Evolutionary conservation across 1,284 basidiomycete species (phyloP), one percentile per base, ranked within the genome.

Genomic region (Takashimella koratensis): DNA sequence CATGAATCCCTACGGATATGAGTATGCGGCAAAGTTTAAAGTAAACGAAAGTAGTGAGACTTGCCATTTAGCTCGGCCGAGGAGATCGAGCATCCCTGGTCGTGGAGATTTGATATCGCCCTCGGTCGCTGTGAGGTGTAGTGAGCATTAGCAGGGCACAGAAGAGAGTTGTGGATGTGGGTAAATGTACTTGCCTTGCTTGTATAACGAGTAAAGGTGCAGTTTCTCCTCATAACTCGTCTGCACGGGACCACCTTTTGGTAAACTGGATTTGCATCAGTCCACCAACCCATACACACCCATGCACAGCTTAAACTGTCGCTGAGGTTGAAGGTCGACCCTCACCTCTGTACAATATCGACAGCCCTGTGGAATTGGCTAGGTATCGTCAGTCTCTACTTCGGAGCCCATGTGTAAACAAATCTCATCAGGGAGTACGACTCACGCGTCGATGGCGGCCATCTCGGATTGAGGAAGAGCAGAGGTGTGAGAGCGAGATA

Each of bases 171-270:
- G n/a, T n/a, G n/a, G n/a, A n/a, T n/a, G n/a, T n/a, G n/a, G n/a
- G n/a, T n/a, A n/a, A n/a, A 23, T 23, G 25, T 27, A 61, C 73
- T 43, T 47, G 92, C 90, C 89, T 84, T 95, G 91, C 75, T 94
- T 94, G 75, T 90, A 94, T 65, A 93, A 79, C 85, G 90, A 91
- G 73, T 98, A 98, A 82, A 98, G 90, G 13, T 86, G 84, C 8
- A 98, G 79, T 74, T 98, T 98, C 74, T 97, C 94, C 65, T 97
- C 94, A 74, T 97, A 98, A 51, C 85, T 90, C 0, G 94, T 97
- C 76, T 97, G 93, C 62, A 97, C 94, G 41, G 93, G 91, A 0
- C 95, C 93, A 10, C 86, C 88, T 79, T 95, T 95, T 1, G 95
- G 93, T 20, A 98, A 78, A 56, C 78, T 79, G 45, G 10, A 12